Evolutionary conservation across 331 rosid genomes (phyloP).

Genomic region (Quercus phellos): DNA sequence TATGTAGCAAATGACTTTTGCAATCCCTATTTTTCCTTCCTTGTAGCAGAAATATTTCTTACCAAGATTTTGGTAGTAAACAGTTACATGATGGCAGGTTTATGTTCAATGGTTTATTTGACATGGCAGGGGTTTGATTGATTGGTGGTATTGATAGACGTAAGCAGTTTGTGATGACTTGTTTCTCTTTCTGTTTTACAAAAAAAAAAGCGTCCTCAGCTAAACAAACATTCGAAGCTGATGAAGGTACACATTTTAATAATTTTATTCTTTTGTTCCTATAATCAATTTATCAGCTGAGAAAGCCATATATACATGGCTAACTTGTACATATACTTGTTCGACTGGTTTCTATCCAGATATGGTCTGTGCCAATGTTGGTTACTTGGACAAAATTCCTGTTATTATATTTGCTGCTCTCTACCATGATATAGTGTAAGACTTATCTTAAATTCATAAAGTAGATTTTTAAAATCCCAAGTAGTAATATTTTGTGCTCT

Average conservation of each 20-base stretch:
- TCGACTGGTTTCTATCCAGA: conserved; percentile 4
- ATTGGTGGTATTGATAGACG: conserved; percentile 21
- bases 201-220: conserved; percentile 28
- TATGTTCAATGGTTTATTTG: conserved; percentile 21
- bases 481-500: neutral
- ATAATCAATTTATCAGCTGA: neutral
- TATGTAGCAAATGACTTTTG: neutral
- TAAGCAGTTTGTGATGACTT: conserved; percentile 45
- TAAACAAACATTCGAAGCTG: conserved; percentile 23
- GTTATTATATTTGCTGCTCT: neutral
- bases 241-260: conserved; percentile 37
- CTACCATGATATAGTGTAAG: neutral
- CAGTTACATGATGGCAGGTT: conserved; percentile 12
- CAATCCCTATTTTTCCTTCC: neutral
- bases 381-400: neutral
- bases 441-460: neutral
- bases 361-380: neutral
- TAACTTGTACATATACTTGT: neutral
- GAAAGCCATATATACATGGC: neutral
- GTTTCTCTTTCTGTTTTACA: conserved; percentile 40
- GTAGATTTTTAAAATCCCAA: neutral
- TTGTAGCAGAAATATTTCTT: neutral
- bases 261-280: neutral
- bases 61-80: neutral
- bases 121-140: conserved; percentile 30